Conservation (phyloP, 495 filamentous ascomycete species). For the Terfezia claveryi region DNA sequence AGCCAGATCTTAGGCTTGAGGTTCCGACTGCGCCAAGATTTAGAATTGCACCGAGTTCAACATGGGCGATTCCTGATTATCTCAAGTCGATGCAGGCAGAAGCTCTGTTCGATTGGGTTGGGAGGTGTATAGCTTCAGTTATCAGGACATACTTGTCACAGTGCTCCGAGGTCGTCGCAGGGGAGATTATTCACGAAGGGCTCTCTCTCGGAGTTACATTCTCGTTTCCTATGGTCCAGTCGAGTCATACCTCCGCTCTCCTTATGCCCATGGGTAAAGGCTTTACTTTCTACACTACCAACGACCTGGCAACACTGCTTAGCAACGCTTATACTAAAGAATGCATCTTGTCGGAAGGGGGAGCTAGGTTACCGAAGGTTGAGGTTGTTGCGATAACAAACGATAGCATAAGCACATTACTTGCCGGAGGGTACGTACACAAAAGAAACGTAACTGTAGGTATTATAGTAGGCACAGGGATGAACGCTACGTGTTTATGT, state of each 20-base stretch:
- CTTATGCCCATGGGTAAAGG: conserved; percentile 80
- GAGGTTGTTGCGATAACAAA: conserved; percentile 60
- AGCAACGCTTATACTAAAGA: conserved; percentile 38
- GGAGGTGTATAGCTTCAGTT: conserved; percentile 50
- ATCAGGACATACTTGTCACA: conserved; percentile 30
- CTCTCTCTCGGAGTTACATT: conserved; percentile 66
- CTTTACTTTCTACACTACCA: conserved; percentile 45
- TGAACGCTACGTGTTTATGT: conserved; percentile 61
- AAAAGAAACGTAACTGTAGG: conserved; percentile 44
- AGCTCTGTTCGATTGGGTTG: conserved; percentile 59
- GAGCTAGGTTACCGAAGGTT: conserved; percentile 34
- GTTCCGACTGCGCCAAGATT: conserved; percentile 14
- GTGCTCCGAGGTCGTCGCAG: conserved; percentile 11
- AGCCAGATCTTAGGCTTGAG: neutral
- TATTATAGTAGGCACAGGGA: conserved; percentile 63
- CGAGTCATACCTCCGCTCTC: conserved; percentile 48
- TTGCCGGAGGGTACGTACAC: conserved; percentile 47
- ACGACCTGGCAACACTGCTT: conserved; percentile 50
- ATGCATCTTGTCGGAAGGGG: conserved; percentile 18
- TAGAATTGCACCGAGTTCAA: neutral
- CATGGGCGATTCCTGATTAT: conserved; percentile 58
- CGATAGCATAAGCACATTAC: conserved; percentile 58
- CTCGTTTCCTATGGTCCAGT: conserved; percentile 68
- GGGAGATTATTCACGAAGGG: conserved; percentile 27
- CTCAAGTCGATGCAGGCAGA: conserved; percentile 57